These are phyloP conservation scores for Aspergillus flavus DNA, from an alignment of 2,329 filamentous ascomycete genomes.

Conservation along the genomic window DNA sequence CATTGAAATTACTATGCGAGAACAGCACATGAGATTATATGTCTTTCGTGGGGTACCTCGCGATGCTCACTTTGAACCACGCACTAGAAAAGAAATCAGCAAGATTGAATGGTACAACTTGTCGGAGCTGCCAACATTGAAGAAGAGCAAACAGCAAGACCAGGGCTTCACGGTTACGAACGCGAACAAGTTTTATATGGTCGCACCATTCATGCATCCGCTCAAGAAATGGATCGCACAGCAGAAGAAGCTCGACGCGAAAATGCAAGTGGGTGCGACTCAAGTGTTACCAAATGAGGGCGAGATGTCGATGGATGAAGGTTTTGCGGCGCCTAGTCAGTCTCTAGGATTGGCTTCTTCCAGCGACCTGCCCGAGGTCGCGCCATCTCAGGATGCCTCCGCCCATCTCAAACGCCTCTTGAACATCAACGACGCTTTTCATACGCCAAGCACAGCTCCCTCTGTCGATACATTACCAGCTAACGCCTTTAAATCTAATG, in stretches of 20 bases:
- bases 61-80: slow-evolving; percentile 84
- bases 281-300: slow-evolving; percentile 50
- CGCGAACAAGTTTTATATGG: slow-evolving; percentile 95
- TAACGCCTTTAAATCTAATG: slow-evolving; percentile 50
- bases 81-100: slow-evolving; percentile 95
- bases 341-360: slow-evolving; percentile 28
- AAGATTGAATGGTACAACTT: slow-evolving; percentile 95
- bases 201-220: slow-evolving; percentile 84
- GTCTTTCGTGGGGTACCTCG: slow-evolving; percentile 87
- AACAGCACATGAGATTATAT: slow-evolving; percentile 90
- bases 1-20: slow-evolving; percentile 85
- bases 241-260: slow-evolving; percentile 73
- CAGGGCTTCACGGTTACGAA: slow-evolving; percentile 60
- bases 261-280: slow-evolving; percentile 46
- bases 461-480: slow-evolving; percentile 22
- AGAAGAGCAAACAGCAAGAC: slow-evolving; percentile 70
- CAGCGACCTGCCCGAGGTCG: slow-evolving; percentile 46
- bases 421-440: slow-evolving; percentile 36
- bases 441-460: slow-evolving; percentile 16
- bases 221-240: slow-evolving; percentile 89
- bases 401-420: slow-evolving; percentile 55
- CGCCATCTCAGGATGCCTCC: slow-evolving; percentile 47
- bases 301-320: slow-evolving; percentile 64
- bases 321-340: slow-evolving; percentile 22
- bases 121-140: slow-evolving; percentile 80